Evolutionary conservation across 2,329 filamentous ascomycete species (phyloP).

Genomic region (Colletotrichum orchidophilum): DNA sequence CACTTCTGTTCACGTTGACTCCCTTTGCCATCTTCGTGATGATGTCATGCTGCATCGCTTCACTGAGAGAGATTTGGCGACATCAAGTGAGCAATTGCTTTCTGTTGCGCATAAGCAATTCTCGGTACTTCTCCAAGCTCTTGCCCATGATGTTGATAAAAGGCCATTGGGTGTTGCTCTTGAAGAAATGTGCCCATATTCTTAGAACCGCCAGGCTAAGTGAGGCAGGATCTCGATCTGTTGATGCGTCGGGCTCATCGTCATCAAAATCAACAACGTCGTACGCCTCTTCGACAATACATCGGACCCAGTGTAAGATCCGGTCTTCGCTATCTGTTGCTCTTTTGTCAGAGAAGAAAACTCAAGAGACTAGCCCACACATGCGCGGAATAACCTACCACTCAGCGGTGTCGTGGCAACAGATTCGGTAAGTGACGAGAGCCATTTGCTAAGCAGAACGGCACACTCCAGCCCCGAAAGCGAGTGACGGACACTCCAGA

Average conservation of each 20-base stretch:
- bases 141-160: constrained; percentile 56
- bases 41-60: not conserved
- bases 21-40: not conserved
- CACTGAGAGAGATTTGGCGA: not conserved
- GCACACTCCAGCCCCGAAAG: constrained; percentile 64
- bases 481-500: constrained; percentile 67
- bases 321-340: constrained; percentile 51
- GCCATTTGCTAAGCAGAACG: constrained; percentile 62
- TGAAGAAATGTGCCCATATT: constrained; percentile 58
- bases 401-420: constrained; percentile 37
- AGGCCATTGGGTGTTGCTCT: constrained; percentile 57
- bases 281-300: constrained; percentile 55
- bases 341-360: not conserved
- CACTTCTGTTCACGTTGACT: not conserved
- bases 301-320: constrained; percentile 56
- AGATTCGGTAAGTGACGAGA: constrained; percentile 42
- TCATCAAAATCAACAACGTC: constrained; percentile 49
- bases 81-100: not conserved
- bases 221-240: constrained; percentile 39
- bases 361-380: too few species aligned
- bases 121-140: constrained; percentile 49
- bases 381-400: constrained; percentile 36
- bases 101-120: constrained; percentile 34
- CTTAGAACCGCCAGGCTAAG: constrained; percentile 51
- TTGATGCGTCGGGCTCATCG: constrained; percentile 39